Conservation (phyloP, 2,329 filamentous ascomycete species). For the Mycosphaerella sp. region DNA sequence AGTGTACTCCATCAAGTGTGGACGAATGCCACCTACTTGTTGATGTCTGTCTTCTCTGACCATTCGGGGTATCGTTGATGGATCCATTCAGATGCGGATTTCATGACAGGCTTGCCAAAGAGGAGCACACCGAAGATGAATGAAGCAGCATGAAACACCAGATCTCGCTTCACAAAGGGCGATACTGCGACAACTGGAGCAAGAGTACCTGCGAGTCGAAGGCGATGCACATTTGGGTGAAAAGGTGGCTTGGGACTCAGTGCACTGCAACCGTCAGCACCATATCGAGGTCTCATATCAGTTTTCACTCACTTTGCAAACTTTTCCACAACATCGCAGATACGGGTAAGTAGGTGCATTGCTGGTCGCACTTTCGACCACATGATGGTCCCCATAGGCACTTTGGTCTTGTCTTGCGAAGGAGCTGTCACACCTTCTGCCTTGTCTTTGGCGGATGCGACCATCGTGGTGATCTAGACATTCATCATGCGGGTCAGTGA, state of each 20-base stretch:
- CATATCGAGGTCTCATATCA: not conserved
- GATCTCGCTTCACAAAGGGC: not conserved
- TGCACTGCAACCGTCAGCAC: not conserved
- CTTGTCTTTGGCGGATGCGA: constrained; percentile 5
- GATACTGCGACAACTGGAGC: not conserved
- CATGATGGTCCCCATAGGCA: constrained; percentile 10
- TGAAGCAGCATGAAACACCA: not conserved
- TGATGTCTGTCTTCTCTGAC: not conserved
- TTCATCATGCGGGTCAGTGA: not conserved
- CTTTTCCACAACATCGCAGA: constrained; percentile 4
- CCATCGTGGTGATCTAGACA: not conserved
- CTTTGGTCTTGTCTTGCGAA: constrained; percentile 8
- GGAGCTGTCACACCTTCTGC: constrained; percentile 2
- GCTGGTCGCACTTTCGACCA: constrained; percentile 4
- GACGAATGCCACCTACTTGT: not conserved
- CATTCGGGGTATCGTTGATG: not conserved
- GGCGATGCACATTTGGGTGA: not conserved
- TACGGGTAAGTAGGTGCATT: constrained; percentile 1
- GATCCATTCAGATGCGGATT: not conserved
- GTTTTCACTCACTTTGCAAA: not conserved
- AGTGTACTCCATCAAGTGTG: not conserved
- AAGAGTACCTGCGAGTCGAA: not conserved
- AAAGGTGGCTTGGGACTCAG: constrained; percentile 4
- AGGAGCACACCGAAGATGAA: not conserved
- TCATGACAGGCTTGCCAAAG: not conserved